Percentiles rank a stretch among this genome's conserved stretches.
Conservation (phyloP, 1,284 basidiomycete species). For the Inonotus hispidus region DNA sequence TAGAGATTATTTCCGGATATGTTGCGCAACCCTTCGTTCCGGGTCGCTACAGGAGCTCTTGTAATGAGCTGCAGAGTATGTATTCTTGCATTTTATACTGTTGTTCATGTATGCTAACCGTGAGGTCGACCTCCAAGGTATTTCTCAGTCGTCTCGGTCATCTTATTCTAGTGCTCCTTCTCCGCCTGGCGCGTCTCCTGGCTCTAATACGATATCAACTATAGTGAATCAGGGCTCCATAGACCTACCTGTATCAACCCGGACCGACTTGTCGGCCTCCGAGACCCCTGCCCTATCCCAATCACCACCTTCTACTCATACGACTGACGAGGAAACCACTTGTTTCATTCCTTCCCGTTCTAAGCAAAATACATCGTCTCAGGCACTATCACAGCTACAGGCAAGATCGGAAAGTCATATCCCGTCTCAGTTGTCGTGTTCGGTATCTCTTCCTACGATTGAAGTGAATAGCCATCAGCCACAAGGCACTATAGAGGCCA, state of each 20-base stretch:
- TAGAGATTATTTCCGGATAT: slow-evolving; percentile 18
- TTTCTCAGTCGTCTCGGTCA: background rate
- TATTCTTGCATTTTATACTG: background rate
- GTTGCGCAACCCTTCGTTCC: slow-evolving; percentile 13
- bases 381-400: background rate
- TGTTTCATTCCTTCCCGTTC: background rate
- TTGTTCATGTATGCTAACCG: background rate
- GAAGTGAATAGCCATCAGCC: background rate
- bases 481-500: background rate
- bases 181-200: background rate
- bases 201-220: background rate
- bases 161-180: background rate
- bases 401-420: background rate
- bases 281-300: background rate
- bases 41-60: background rate
- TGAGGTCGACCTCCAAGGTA: background rate
- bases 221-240: background rate
- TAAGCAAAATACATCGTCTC: background rate
- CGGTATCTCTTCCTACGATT: background rate
- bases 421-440: background rate
- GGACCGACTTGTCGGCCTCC: background rate
- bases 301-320: background rate
- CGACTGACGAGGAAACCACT: background rate
- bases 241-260: background rate
- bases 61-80: background rate